Base-by-base conservation (phyloP, 768 basidiomycete species). In the Trametes elegans region DNA sequence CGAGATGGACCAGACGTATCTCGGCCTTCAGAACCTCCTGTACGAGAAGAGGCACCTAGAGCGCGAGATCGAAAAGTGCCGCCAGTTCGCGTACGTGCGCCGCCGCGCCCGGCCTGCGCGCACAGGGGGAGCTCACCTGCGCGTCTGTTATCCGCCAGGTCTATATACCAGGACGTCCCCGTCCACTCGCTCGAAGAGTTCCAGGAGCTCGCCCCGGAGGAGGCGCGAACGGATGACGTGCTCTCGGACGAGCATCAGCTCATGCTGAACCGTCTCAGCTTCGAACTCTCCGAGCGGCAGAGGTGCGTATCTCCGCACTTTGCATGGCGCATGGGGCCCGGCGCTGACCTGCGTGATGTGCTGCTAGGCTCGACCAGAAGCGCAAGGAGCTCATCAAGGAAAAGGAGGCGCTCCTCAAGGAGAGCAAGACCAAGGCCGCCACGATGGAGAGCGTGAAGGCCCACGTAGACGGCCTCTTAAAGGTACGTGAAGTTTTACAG, bases 1-100 rank as follows among this genome's bases (percentile, higher is more conserved):
- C 36, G 87, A 92, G 53, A 93, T 95, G 90, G 93, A 94, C 72
- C 86, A 92, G 71, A 86, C 90, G 0, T 84, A 92, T 69, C 82
- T 95, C 34, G 84, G 84, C 19, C 80, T 91, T 27, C 91, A 95
- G 71, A 95, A 95, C 60, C 74, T 93, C 31, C 78, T 88, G 44
- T 95, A 94, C 62, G 92, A 95, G 71, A 91, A 90, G 66, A 80
- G 90, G 24, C 91, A 95, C 65, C 81, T 95, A 5, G 90, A 93
- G 69, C 80, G 90, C 53, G 93, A 95, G 73, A 95, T 95, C 31
- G 88, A 91, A 63, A 93, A 93, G 67, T 95, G 93, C 71, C 82
- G 90, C 43, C 91, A 94, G 66, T 95, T 93, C 66, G 90, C 88
- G 91, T 93, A 67, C 64, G 89, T 78, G 13, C 13, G n/a, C 35